phyloP scores from a whole-genome alignment of 345 rosid species.

The Iberis pinnata region DNA sequence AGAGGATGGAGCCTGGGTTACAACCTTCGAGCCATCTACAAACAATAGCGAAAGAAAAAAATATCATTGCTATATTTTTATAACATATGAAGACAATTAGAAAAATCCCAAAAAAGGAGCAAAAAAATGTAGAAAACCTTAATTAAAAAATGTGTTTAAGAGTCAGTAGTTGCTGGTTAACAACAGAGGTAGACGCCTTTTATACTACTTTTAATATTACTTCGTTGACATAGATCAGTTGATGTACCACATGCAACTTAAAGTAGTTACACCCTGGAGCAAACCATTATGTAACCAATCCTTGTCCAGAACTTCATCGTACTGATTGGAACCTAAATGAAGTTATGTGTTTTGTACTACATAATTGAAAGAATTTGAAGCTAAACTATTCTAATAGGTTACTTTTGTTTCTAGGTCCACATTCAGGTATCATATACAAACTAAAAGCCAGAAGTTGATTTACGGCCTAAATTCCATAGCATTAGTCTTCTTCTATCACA shows the following conservation, averaged over 20 bases:
- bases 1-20: conserved; percentile 36
- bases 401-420: not conserved
- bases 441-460: not conserved
- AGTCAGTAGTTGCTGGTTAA: not conserved
- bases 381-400: not conserved
- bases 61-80: not conserved
- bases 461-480: conserved; percentile 8
- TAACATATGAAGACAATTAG: conserved; percentile 1
- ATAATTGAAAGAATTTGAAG: not conserved
- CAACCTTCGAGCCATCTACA: conserved; percentile 59
- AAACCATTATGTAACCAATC: not conserved
- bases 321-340: conserved; percentile 1
- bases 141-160: conserved; percentile 5
- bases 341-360: not conserved
- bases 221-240: conserved; percentile 13
- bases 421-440: conserved; percentile 7
- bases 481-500: not conserved
- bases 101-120: not conserved
- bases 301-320: not conserved
- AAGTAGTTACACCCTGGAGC: not conserved
- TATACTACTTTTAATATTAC: not conserved
- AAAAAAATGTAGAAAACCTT: not conserved
- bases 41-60: conserved; percentile 9
- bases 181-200: not conserved
- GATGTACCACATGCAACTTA: conserved; percentile 5